Base-by-base conservation (phyloP, 192 early-diverging fungal species). In the Coemansia sp. region DNA sequence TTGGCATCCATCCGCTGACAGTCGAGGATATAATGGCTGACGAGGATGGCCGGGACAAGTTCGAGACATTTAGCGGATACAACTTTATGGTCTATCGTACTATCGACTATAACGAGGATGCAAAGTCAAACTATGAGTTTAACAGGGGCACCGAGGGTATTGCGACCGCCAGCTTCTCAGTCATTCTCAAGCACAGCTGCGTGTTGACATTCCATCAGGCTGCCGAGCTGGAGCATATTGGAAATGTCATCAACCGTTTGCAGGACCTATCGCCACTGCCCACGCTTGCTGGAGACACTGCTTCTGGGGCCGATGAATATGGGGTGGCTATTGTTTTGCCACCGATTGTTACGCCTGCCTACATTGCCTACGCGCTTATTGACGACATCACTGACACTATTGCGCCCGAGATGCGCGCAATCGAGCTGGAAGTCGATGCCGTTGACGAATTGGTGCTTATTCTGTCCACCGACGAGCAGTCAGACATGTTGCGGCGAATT, bases 401-500 rank as follows among this genome's bases (percentile, higher is more conserved):
- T 73, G 89, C 90, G 22, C 95, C 96, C 6, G 83, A 94, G 39
- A 88, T 98, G 67, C 85, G 88, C 45, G 82, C 88, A 13, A 91
- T 99, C 66, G 97, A 99, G 79, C 85, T 92, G 37, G 96, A 99
- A 73, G 95, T 97, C 4, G 95, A 97, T 61, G 89, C 93, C 0
- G 95, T 97, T 63, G 96, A 99, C 69, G 96, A 99, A 68, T 74
- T 98, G 1, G 96, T 99, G 11, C 82, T 99, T 16, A 91, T 98
- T 41, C 73, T 96, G 47, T 90, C 93, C 46, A 93, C 96, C 68
- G 89, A 90, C n/a, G 96, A 98, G 72, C 89, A 90, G 45, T 80
- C 84, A 0, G 91, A 92, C 43, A 92, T 93, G 91, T 66, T 94
- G 63, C 73, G 87, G 36, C 80, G 90, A 5, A 93, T 93, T 49